Conservation (phyloP, 305 asterid species). For the Nicotiana rustica region DNA sequence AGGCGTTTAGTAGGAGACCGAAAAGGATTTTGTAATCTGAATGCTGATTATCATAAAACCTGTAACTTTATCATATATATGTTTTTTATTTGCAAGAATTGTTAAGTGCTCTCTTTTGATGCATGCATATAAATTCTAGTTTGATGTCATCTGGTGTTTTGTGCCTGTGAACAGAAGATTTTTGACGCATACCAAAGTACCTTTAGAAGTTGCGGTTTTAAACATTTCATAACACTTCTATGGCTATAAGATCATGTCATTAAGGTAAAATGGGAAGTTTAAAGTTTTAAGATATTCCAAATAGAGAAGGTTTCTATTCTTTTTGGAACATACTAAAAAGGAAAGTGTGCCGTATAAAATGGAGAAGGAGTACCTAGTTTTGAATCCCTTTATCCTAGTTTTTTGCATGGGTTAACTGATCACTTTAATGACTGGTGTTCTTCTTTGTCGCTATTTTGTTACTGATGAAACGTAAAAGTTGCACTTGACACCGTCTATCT, state of each 20-base stretch:
- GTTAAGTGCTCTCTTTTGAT: neutral
- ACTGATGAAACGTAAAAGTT: conserved; percentile 11
- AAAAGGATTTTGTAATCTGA: conserved; percentile 6
- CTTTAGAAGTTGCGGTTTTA: conserved; percentile 9
- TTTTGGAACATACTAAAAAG: neutral
- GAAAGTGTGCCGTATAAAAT: neutral
- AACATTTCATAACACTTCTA: conserved; percentile 16
- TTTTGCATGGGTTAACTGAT: neutral
- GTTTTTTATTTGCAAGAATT: neutral
- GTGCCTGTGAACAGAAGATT: neutral
- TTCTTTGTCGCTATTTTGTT: conserved; percentile 17
- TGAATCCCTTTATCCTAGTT: conserved; percentile 6
- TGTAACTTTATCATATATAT: neutral
- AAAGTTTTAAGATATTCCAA: neutral
- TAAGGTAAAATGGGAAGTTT: neutral
- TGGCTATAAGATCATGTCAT: neutral
- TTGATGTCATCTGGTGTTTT: conserved; percentile 5
- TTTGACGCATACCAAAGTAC: neutral
- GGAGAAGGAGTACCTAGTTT: conserved; percentile 27
- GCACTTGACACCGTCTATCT: conserved; percentile 33
- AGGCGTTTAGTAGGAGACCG: conserved; percentile 37
- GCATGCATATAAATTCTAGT: conserved; percentile 1
- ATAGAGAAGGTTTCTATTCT: conserved; percentile 17
- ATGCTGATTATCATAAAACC: conserved; percentile 16
- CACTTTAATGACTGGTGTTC: conserved; percentile 14